Evolutionary conservation across 805 yeast species (phyloP), one percentile per base, ranked within the genome.

Genomic region (Yamadazyma paraphyllophila): DNA sequence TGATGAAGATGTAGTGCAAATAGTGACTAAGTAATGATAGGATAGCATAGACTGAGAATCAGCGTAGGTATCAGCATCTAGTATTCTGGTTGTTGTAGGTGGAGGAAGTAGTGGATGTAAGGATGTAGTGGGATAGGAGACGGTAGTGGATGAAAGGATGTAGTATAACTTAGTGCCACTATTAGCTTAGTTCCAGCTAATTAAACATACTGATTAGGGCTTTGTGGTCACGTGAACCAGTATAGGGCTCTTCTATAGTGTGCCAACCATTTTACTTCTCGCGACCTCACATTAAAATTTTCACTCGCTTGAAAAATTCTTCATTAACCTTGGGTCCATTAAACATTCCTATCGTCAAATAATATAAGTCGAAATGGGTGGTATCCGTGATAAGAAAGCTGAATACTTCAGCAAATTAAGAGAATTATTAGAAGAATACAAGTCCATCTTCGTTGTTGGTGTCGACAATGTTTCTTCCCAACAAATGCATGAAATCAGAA

Each of bases 401-500:
- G 95, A 88, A 77, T 94, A 94, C 85, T 94, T 94, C 81, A 65
- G 82, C 72, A 94, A 89, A 80, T 88, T 94, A 77, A 90, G 94
- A 83, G 86, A 84, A 75, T 83, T 90, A 73, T 82, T 94, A 70
- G 96, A 88, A 76, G 96, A 90, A 76, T 89, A 86, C 96, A 88
- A 88, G 84, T 90, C 97, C 62, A 82, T 92, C 82, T 94, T 94
- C 92, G 76, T 94, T 63, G 98, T 94, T 71, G 98, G 98, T 78
- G 97, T 94, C 65, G 99, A 94, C 82, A 94, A 94, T 83, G 99
- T 94, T 72, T 88, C 98, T 60, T 94, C 99, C 63, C 99, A 94
- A 83, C 99, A 94, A 81, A 91, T 94, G 97, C 99, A 94, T 81
- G 96, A 94, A 83, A 83, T 90, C 81, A 90, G 99, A 87, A 90